Conservation (phyloP, 2,329 filamentous ascomycete genomes). For the Cryphonectria parasitica region DNA sequence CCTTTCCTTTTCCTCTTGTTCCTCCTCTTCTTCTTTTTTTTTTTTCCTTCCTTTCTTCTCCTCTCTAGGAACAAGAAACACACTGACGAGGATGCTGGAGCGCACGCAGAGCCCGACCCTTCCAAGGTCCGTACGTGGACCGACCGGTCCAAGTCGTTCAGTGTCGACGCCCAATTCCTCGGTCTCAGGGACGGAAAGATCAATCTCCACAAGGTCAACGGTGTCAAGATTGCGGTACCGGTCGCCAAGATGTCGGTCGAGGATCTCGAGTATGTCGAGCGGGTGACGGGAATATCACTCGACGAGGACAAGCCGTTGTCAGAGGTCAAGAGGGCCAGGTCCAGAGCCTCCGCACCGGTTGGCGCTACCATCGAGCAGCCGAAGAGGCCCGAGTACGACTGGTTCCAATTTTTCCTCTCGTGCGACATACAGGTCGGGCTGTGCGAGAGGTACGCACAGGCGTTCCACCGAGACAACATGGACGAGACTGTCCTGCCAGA, state of each 20-base stretch:
- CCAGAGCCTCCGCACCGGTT: conserved; percentile 45
- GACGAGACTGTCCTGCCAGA: conserved; percentile 91
- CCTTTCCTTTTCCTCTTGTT: too few species aligned
- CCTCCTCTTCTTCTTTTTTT: too few species aligned
- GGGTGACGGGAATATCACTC: conserved; percentile 80
- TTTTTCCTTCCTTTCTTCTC: neutral
- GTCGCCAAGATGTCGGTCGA: conserved; percentile 93
- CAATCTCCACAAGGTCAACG: conserved; percentile 96
- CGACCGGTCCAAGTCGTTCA: conserved; percentile 93
- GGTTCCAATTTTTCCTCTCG: conserved; percentile 97
- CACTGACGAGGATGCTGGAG: neutral
- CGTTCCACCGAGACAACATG: conserved; percentile 91
- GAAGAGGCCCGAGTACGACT: conserved; percentile 82
- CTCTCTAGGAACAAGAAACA: neutral
- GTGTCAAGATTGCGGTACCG: conserved; percentile 96
- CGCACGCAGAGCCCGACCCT: conserved; percentile 72
- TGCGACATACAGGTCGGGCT: conserved; percentile 91
- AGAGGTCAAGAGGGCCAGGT: conserved; percentile 68
- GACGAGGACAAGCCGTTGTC: conserved; percentile 94
- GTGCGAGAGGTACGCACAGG: conserved; percentile 91
- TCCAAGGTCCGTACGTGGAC: conserved; percentile 90
- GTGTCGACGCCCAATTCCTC: conserved; percentile 95
- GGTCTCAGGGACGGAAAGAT: conserved; percentile 95
- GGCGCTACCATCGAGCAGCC: conserved; percentile 66
- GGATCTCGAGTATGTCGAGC: conserved; percentile 94